Conservation (phyloP, 805 yeast genomes). For the Candida sonorensis region DNA sequence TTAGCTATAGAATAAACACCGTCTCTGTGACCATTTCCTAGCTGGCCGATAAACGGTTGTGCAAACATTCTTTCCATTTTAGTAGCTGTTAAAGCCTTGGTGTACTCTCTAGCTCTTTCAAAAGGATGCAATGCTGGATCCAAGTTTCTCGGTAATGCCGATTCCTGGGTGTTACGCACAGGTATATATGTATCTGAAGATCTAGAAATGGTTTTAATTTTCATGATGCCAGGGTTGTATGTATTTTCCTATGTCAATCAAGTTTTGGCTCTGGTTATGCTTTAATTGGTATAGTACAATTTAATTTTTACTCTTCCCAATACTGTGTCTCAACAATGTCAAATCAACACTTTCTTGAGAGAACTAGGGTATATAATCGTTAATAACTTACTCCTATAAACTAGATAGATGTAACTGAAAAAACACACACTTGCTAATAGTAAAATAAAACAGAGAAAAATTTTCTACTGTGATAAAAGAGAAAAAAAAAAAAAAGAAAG, state of each 20-base stretch:
- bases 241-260: too few relatives aligned
- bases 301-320: too few relatives aligned
- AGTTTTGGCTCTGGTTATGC: too few relatives aligned
- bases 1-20: slow-evolving; percentile 87
- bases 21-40: slow-evolving; percentile 92
- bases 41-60: slow-evolving; percentile 90
- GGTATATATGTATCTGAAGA: slow-evolving; percentile 92
- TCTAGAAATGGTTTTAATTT: slow-evolving; percentile 81
- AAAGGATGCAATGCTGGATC: slow-evolving; percentile 95
- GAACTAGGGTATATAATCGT: too few relatives aligned
- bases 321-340: too few relatives aligned
- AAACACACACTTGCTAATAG: too few relatives aligned
- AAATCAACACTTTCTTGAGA: too few relatives aligned
- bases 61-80: slow-evolving; percentile 96
- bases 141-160: slow-evolving; percentile 79
- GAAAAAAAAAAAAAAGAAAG: slow-evolving; percentile 1
- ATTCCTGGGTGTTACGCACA: slow-evolving; percentile 82
- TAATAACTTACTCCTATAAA: too few relatives aligned
- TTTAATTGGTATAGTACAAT: too few relatives aligned
- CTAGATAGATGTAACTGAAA: too few relatives aligned
- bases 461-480: background rate
- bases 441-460: too few relatives aligned
- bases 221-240: slow-evolving; percentile 38
- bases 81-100: slow-evolving; percentile 90
- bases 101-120: slow-evolving; percentile 94